Evolutionary conservation across 805 yeast species (phyloP).

Genomic region (Cyberlindnera mycetangii): DNA sequence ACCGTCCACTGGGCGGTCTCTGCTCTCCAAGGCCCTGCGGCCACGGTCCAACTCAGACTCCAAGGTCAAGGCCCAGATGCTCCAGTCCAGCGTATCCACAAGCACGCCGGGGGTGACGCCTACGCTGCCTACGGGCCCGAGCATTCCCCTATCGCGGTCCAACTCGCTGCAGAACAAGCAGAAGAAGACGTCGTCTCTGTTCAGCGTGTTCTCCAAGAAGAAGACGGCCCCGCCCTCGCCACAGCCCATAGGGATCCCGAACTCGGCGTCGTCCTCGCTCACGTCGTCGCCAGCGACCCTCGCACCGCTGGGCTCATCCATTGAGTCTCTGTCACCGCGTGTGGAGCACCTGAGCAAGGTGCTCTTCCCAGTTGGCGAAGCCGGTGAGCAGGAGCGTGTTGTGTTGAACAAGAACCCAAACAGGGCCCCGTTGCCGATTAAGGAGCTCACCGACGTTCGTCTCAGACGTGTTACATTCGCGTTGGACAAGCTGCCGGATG

Average conservation of each 20-base stretch:
- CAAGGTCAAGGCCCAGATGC: conserved; percentile 6
- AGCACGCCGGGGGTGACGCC: neutral
- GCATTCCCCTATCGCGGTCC: conserved; percentile 17
- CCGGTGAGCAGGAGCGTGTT: conserved; percentile 30
- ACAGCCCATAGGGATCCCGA: conserved; percentile 22
- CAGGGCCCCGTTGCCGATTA: conserved; percentile 34
- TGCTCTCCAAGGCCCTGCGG: conserved; percentile 25
- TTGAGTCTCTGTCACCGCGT: conserved; percentile 17
- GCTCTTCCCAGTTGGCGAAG: conserved; percentile 5
- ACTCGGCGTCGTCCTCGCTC: conserved; percentile 3
- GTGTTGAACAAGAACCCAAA: conserved; percentile 45
- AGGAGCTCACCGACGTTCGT: conserved; percentile 27
- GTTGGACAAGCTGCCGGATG: conserved; percentile 63
- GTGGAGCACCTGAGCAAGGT: conserved; percentile 5
- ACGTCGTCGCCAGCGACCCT: conserved; percentile 11
- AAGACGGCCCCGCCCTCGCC: conserved; percentile 24
- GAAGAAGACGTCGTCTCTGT: conserved; percentile 26
- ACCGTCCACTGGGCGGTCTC: conserved; percentile 11
- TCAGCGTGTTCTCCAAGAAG: conserved; percentile 31
- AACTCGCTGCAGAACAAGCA: conserved; percentile 21
- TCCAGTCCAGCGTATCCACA: neutral
- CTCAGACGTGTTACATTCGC: conserved; percentile 76
- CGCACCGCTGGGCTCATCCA: conserved; percentile 13
- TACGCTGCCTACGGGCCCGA: neutral
- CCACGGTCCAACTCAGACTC: conserved; percentile 28